Evolutionary conservation across 1,284 basidiomycete genomes (phyloP).

Genomic region (Fomitopsis schrenkii): DNA sequence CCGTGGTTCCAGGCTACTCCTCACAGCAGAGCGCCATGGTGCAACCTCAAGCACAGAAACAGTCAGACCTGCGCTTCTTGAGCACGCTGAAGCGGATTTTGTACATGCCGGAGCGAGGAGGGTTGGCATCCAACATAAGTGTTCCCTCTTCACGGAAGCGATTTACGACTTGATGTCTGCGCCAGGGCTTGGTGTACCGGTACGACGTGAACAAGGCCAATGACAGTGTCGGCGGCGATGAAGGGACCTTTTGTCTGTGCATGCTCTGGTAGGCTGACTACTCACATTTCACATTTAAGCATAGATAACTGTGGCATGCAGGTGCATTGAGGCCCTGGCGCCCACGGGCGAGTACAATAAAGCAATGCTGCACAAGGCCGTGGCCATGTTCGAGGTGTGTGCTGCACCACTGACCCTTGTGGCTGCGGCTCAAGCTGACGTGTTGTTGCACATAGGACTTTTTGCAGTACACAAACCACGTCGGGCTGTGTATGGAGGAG

Average conservation of each 20-base stretch:
- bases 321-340: constrained; percentile 86
- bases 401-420: neutral
- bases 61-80: constrained; percentile 86
- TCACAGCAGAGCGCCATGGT: too few species aligned
- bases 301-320: constrained; percentile 19
- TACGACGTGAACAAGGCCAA: constrained; percentile 80
- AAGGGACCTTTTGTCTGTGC: constrained; percentile 81
- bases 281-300: neutral
- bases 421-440: constrained; percentile 4
- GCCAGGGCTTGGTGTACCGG: constrained; percentile 67
- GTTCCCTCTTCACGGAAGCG: neutral
- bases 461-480: constrained; percentile 79
- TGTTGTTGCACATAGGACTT: constrained; percentile 51
- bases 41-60: too few species aligned
- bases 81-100: constrained; percentile 79
- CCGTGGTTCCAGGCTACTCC: too few species aligned
- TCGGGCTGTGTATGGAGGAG: constrained; percentile 83
- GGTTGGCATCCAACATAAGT: constrained; percentile 79
- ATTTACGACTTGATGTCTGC: neutral
- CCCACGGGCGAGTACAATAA: constrained; percentile 78
- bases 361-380: constrained; percentile 61
- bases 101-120: constrained; percentile 82
- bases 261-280: constrained; percentile 59
- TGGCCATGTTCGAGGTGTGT: constrained; percentile 80
- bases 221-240: constrained; percentile 91